Evolutionary conservation across 1,139 yeast species (phyloP), one percentile per base, ranked within the genome.

Genomic region (Zhuliangozyma parablackwelliae): DNA sequence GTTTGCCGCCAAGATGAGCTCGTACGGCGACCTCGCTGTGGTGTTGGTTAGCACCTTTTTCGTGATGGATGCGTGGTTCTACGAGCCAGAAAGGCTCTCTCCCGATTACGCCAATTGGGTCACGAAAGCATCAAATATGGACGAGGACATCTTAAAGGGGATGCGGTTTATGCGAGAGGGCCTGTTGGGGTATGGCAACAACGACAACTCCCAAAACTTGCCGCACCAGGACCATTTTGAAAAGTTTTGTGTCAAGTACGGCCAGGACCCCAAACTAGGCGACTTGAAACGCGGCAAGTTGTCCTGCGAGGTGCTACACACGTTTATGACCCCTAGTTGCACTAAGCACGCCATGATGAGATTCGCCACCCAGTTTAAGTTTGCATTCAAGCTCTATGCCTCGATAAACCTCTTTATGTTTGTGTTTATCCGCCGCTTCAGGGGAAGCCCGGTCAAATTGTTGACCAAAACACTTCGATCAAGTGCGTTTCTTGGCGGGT

Each of bases 61-160:
- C 21, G 62, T 68, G 33, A 67, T 68, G 72, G 61, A 54, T 43
- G 40, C 59, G 24, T 68, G 73, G 73, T 62, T 64, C 39, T 65
- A 49, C 42, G 43, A 52, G 34, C 73, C 73, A 1, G 54, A 56
- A 10, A 51, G 52, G 29, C 47, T 69, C 26, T 62, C 69, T 6
- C 56, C 57, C 5, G 54, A 61, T n/a, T 69, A 69, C 44, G 53
- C 56, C 23, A 48, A 50, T 29, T 69, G 75, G 75, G 65, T 69
- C 43, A 59, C 72, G 9, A 53, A 56, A 37, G 68, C 70, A 13
- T 69, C 73, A 6, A 51, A 56, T 29, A 58, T 67, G 58, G 73
- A 69, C 43, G 51, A 49, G 10, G 68, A 58, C 29, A 42, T 69
- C 10, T 51, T 63, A 3, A 43, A 48, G 21, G 61, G 63, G 5